phyloP scores from a whole-genome alignment of 2,329 filamentous ascomycete genomes.

The Chaetothyriales sp. region DNA sequence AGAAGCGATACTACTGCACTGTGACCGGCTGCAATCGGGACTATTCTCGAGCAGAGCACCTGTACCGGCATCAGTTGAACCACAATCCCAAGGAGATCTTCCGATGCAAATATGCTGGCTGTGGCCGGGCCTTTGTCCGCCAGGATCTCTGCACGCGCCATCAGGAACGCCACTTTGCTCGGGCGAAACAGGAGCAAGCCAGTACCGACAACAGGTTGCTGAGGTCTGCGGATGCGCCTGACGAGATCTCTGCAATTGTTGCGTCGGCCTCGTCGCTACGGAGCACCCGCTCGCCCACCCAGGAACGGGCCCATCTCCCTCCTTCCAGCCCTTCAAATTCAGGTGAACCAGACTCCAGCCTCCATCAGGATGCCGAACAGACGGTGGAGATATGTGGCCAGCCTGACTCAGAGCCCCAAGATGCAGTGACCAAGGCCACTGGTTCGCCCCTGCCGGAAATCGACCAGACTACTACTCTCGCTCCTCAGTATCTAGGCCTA shows the following conservation, averaged over 20 bases:
- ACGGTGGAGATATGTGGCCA: neutral
- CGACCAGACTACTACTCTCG: neutral
- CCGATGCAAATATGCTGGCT: conserved; percentile 80
- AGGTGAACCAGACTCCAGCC: neutral
- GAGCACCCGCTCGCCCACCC: neutral
- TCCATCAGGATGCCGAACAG: neutral
- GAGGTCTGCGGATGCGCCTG: neutral
- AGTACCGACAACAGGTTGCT: conserved; percentile 23
- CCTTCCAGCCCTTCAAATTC: neutral
- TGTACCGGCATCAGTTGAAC: conserved; percentile 91
- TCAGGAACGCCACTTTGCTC: conserved; percentile 60
- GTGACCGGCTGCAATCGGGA: conserved; percentile 81
- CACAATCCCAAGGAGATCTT: conserved; percentile 94
- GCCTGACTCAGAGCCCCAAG: neutral
- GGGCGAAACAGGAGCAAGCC: conserved; percentile 34
- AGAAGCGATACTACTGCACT: conserved; percentile 53
- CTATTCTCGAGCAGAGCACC: conserved; percentile 86
- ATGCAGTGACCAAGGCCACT: neutral
- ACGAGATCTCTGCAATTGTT: neutral
- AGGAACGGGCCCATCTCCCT: neutral
- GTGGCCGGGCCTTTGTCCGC: conserved; percentile 75
- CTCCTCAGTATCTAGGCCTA: neutral
- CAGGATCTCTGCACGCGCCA: conserved; percentile 81
- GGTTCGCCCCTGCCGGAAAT: neutral
- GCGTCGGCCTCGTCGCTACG: neutral